Percentiles rank a stretch among this genome's conserved stretches.
Evolutionary conservation across 768 basidiomycete genomes (phyloP).

Genomic region (Pleurotus citrinopileatus): DNA sequence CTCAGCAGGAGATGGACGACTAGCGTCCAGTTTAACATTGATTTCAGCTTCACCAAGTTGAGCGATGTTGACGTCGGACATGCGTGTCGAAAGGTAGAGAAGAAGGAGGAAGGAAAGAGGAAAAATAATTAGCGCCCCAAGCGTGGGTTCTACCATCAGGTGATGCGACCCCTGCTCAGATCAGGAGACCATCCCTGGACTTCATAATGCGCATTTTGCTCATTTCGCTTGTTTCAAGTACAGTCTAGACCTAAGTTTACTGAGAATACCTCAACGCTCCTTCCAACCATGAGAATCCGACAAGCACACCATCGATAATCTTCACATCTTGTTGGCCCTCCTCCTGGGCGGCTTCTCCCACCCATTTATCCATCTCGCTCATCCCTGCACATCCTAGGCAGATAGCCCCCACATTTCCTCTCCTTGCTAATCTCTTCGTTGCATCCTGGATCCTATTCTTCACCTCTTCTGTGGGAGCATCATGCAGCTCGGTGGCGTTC

Average conservation of each 20-base stretch:
- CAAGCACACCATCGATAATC: background rate
- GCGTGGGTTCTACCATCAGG: no score
- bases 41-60: no score
- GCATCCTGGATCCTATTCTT: background rate
- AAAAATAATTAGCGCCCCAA: no score
- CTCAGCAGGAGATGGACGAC: background rate
- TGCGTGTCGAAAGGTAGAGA: no score
- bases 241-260: no score
- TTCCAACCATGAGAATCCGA: background rate
- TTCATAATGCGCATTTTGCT: no score
- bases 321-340: background rate
- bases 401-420: background rate
- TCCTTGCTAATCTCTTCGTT: background rate
- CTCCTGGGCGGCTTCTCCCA: background rate
- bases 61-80: no score
- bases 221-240: no score
- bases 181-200: no score
- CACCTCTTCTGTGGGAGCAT: background rate
- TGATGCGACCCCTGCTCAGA: no score
- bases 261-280: background rate
- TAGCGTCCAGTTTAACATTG: no score
- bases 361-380: background rate
- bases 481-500: background rate
- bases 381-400: background rate
- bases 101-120: no score